phyloP scores from a whole-genome alignment of 2,329 filamentous ascomycete species.

The Aspergillus quadrilineatus region DNA sequence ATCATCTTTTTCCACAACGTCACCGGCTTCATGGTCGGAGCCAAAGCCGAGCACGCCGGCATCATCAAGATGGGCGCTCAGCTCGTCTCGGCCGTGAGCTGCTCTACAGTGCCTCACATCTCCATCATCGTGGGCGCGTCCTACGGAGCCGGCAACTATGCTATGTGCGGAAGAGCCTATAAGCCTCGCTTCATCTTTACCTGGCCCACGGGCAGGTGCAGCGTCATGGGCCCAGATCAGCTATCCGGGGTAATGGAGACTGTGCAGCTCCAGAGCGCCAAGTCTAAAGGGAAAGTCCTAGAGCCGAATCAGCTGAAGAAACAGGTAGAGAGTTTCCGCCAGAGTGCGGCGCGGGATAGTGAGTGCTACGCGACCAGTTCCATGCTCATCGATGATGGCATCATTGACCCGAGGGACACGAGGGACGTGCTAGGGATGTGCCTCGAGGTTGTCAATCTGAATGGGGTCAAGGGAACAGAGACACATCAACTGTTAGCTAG shows the following conservation, averaged over 20 bases:
- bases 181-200: conserved; percentile 46
- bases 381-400: conserved; percentile 37
- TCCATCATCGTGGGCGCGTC: conserved; percentile 47
- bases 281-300: conserved; percentile 24
- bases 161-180: conserved; percentile 48
- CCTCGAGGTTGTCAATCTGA: conserved; percentile 33
- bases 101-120: conserved; percentile 47
- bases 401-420: conserved; percentile 42
- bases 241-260: conserved; percentile 42
- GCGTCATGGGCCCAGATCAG: conserved; percentile 45
- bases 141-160: conserved; percentile 50
- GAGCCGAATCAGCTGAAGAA: conserved; percentile 27
- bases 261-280: conserved; percentile 30
- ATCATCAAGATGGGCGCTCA: conserved; percentile 50
- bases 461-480: conserved; percentile 26
- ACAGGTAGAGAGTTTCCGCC: conserved; percentile 25
- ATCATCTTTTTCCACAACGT: conserved; percentile 51
- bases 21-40: conserved; percentile 51
- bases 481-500: conserved; percentile 28
- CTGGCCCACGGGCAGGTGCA: conserved; percentile 43
- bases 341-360: conserved; percentile 32
- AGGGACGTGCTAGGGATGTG: conserved; percentile 40
- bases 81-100: conserved; percentile 47
- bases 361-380: conserved; percentile 37
- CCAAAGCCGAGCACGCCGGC: conserved; percentile 45